A percentile compares a stretch with the other conserved stretches of the same genome.
phyloP scores from a whole-genome alignment of 371 early-diverging fungal species.

The Cokeromyces recurvatus region DNA sequence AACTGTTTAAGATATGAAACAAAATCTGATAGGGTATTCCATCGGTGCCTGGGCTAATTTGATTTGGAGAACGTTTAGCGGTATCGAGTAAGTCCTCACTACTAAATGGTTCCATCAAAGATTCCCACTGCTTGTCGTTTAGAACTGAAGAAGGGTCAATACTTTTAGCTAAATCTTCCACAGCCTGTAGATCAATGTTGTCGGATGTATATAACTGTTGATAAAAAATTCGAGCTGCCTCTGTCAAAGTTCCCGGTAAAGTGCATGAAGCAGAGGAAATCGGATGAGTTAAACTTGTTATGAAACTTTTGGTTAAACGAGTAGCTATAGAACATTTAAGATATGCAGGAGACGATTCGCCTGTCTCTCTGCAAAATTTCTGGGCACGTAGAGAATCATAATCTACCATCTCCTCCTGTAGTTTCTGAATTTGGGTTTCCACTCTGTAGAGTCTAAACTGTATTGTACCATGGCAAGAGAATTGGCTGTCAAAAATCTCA shows the following conservation, averaged over 20 bases:
- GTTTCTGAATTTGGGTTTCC: neutral
- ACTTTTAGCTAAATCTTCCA: neutral
- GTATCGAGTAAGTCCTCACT: neutral
- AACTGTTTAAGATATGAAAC: neutral
- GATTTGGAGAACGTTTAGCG: neutral
- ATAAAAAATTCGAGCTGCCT: neutral
- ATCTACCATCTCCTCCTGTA: constrained; percentile 2
- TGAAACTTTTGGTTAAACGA: neutral
- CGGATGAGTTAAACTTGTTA: neutral
- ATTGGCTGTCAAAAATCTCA: neutral
- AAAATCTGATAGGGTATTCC: no score
- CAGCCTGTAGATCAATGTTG: neutral
- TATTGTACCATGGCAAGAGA: no score
- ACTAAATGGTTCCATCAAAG: neutral
- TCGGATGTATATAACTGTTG: no score
- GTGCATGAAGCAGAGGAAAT: neutral
- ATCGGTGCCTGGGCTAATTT: no score
- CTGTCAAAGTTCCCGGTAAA: neutral
- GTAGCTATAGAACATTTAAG: neutral
- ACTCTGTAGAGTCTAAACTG: neutral
- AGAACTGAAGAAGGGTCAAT: no score
- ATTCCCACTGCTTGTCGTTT: neutral
- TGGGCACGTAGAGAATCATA: neutral
- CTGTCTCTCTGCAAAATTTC: constrained; percentile 3
- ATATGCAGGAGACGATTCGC: constrained; percentile 5